Evolutionary conservation across 352 stramenopile genomes (phyloP).

Genomic region (Blastocystis sp.): DNA sequence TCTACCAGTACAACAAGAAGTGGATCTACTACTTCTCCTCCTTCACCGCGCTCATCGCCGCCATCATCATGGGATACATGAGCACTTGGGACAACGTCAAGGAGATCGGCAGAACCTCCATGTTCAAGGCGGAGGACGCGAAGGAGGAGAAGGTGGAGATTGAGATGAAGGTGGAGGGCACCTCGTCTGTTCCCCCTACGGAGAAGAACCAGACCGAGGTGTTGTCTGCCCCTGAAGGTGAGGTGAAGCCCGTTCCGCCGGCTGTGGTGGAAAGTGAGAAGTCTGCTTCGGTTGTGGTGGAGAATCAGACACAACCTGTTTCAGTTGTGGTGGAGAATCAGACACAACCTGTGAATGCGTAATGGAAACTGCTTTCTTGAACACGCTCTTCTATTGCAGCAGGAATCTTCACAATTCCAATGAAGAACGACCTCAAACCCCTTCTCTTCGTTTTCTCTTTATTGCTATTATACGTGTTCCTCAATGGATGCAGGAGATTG

Average conservation of each 20-base stretch:
- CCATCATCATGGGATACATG: neutral
- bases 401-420: no score
- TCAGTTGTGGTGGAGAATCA: no score
- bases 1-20: constrained; percentile 29
- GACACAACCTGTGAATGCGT: no score
- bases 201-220: constrained; percentile 7
- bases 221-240: neutral
- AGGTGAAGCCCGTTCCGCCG: no score
- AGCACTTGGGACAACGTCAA: neutral
- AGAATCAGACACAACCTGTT: no score
- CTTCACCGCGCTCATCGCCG: neutral
- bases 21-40: constrained; percentile 51
- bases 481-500: constrained; percentile 32
- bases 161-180: neutral
- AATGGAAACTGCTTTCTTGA: no score
- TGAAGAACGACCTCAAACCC: no score
- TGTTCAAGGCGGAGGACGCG: no score
- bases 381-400: no score
- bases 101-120: neutral
- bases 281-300: no score
- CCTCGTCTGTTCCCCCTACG: no score
- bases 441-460: constrained; percentile 5
- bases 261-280: no score
- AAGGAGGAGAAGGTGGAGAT: neutral
- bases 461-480: constrained; percentile 7